Conservation (phyloP, 371 early-diverging fungal genomes). For the Mortierella sp. region DNA sequence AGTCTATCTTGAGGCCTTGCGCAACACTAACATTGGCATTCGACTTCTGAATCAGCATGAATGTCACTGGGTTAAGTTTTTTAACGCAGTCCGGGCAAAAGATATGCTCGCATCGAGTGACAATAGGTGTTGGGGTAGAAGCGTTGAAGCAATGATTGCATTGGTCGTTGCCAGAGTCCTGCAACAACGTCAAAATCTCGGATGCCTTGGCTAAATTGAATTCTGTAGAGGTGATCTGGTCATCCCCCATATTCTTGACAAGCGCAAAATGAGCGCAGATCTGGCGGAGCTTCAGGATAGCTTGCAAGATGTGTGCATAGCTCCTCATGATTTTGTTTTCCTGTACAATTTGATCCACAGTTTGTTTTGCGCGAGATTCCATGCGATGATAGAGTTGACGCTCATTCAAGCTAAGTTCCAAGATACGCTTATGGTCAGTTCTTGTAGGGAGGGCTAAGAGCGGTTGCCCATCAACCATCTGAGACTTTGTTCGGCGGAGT, state of each 20-base stretch:
- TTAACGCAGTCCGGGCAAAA: conserved; percentile 55
- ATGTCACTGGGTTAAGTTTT: conserved; percentile 42
- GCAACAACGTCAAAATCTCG: conserved; percentile 37
- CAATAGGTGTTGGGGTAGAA: conserved; percentile 35
- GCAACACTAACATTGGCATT: conserved; percentile 54
- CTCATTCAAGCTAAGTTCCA: conserved; percentile 67
- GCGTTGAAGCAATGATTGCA: conserved; percentile 46
- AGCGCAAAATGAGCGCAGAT: conserved; percentile 58
- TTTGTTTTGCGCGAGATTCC: conserved; percentile 55
- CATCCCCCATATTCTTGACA: conserved; percentile 47
- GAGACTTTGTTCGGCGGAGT: conserved; percentile 73
- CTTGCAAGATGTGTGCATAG: conserved; percentile 70
- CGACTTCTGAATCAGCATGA: conserved; percentile 44
- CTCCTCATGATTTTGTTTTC: conserved; percentile 66
- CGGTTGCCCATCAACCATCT: conserved; percentile 69
- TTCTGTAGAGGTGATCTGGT: conserved; percentile 45
- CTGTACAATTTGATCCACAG: conserved; percentile 59
- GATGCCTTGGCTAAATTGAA: conserved; percentile 49
- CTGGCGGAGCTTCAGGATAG: conserved; percentile 72
- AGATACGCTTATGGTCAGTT: conserved; percentile 53
- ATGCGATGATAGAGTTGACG: conserved; percentile 66
- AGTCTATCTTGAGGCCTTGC: conserved; percentile 39
- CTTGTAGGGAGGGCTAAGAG: conserved; percentile 68
- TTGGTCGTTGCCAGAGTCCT: conserved; percentile 56
- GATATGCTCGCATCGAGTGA: conserved; percentile 57